Base-by-base conservation (phyloP, 176 grass and related monocot species). In the Rhynchospora tenuis region DNA sequence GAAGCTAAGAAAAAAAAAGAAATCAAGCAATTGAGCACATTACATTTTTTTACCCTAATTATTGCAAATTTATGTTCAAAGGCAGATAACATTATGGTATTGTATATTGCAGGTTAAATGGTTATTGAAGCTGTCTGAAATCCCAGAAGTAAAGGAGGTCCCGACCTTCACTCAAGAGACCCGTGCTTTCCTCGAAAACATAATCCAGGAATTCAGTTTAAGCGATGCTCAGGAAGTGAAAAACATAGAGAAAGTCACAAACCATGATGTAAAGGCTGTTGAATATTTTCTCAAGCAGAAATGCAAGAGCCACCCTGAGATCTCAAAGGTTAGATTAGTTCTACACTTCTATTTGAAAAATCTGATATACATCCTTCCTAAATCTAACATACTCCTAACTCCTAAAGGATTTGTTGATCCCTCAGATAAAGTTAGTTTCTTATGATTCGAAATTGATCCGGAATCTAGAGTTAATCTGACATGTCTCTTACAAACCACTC, bases 261-360 rank as follows among this genome's bases (percentile, higher is more conserved):
- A 95, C 70, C 93, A 99, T 86, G 93, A 99, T 58, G 93, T 99
- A 59, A 99, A 99, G 54, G 93, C 93, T 44, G 91, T 95, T 4
- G 96, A 99, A 52, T 99, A 95, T 88, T 99, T 89, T 83, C 80
- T 95, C 83, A 99, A 99, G 85, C 84, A 99, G 81, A 99, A 83
- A 86, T 99, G 96, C 73, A 89, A 83, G 66, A 91, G 86, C 28
- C 83, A 90, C 90, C 77, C 89, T 33, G 93, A 99, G 59, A 70
- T 99, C 90, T 86, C 79, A 68, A 93, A 93, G 89, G 94, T 97
- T 86, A 42, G 83, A 58, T 78, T 12, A 0, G 28, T 77, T 56
- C 50, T 55, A 56, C 7, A 0, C 19, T 77, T 56, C 50, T 55
- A 56, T 29, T 55, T 55, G 50, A 29, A 23, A 19, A 56, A 56